These are phyloP conservation scores for Xylariaceae sp. DNA, from an alignment of 2,329 filamentous ascomycete genomes.

Conservation along the genomic window DNA sequence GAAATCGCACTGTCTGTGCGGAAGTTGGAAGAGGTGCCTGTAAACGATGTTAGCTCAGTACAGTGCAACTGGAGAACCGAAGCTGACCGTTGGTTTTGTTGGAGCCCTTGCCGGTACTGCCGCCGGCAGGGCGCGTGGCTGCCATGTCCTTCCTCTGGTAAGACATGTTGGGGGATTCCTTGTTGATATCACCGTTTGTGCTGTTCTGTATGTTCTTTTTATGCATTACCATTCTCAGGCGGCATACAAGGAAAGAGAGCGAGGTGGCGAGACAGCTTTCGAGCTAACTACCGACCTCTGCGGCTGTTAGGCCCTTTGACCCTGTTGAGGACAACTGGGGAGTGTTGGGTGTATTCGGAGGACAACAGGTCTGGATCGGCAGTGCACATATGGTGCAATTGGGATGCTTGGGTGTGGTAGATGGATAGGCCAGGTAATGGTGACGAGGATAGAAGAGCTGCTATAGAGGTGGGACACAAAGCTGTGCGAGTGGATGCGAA, in stretches of 20 bases:
- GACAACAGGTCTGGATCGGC: conserved; percentile 3
- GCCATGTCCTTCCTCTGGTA: conserved; percentile 30
- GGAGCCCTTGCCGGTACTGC: conserved; percentile 32
- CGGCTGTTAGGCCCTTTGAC: conserved; percentile 24
- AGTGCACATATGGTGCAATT: conserved; percentile 20
- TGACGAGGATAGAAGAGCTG: conserved; percentile 18
- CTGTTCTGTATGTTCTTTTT: conserved; percentile 29
- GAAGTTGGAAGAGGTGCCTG: conserved; percentile 67
- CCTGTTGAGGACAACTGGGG: conserved; percentile 19
- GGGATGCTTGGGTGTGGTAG: conserved; percentile 10
- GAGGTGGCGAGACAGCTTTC: conserved; percentile 17
- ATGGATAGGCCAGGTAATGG: conserved; percentile 13
- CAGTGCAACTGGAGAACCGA: conserved; percentile 1
- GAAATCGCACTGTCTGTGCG: conserved; percentile 88
- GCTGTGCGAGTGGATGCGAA: conserved; percentile 24
- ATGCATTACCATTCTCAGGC: conserved; percentile 33
- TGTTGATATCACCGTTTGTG: conserved; percentile 30
- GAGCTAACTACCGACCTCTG: conserved; percentile 21
- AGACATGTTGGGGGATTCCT: conserved; percentile 28
- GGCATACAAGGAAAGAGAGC: conserved; percentile 17
- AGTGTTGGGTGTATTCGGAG: conserved; percentile 13
- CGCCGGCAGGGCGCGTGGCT: conserved; percentile 25
- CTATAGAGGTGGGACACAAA: conserved; percentile 18
- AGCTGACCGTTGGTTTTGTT: conserved; percentile 39
- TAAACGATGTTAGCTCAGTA: conserved; percentile 11